A percentile compares a stretch with the other conserved stretches of the same genome.
phyloP scores from a whole-genome alignment of 768 basidiomycete species.

The Tylopilus sp. region DNA sequence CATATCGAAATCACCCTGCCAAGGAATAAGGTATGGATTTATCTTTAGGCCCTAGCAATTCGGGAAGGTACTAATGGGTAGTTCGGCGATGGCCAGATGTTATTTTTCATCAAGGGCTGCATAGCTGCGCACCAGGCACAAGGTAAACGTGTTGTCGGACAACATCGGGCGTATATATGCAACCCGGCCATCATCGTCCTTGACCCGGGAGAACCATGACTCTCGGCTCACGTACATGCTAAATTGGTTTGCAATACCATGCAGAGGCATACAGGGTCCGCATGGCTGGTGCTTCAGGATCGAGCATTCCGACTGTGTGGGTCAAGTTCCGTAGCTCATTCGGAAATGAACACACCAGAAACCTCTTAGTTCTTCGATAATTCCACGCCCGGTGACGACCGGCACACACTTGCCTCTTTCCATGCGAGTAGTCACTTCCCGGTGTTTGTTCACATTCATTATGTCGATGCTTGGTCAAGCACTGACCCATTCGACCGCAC shows the following conservation, averaged over 20 bases:
- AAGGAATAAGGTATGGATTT: conserved; percentile 1
- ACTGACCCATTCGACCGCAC: neutral
- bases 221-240: neutral
- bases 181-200: neutral
- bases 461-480: neutral
- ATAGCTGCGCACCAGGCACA: neutral
- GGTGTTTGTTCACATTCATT: neutral
- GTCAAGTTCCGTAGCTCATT: neutral
- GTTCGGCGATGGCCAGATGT: neutral
- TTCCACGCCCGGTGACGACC: neutral
- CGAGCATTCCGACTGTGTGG: neutral
- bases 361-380: neutral
- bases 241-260: neutral
- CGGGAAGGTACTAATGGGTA: neutral
- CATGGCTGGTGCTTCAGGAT: conserved; percentile 15
- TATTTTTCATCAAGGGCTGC: neutral
- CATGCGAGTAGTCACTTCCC: too few species aligned
- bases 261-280: neutral
- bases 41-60: neutral
- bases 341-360: neutral
- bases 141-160: neutral
- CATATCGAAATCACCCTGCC: neutral
- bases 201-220: neutral
- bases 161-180: neutral
- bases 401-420: too few species aligned